phyloP scores from a whole-genome alignment of 345 rosid genomes.

The Erucastrum elatum region DNA sequence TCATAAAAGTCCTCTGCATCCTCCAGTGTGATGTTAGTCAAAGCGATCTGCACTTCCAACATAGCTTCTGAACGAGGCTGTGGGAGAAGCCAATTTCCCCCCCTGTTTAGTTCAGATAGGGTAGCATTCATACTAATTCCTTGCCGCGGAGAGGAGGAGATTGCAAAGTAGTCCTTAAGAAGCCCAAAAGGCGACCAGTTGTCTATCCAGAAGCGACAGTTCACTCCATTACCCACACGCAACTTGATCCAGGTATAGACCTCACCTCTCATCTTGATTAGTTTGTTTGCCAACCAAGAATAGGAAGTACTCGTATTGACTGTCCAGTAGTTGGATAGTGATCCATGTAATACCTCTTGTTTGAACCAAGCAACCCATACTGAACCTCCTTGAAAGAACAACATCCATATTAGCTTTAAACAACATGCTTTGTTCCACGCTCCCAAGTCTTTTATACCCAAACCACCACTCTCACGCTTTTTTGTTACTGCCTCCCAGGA shows the following conservation, averaged over 20 bases:
- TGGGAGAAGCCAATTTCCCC: no score
- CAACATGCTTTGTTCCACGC: background rate
- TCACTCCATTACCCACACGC: background rate
- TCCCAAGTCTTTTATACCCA: background rate
- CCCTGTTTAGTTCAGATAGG: no score
- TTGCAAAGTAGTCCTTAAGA: no score
- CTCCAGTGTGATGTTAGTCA: no score
- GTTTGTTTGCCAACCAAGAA: background rate
- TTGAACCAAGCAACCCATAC: background rate
- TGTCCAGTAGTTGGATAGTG: background rate
- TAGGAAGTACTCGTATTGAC: no score
- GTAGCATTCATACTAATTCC: no score
- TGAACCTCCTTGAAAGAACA: background rate
- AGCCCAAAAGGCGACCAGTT: background rate
- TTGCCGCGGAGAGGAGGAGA: no score
- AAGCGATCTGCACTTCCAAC: no score
- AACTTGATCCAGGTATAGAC: background rate
- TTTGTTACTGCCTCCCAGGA: background rate
- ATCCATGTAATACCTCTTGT: background rate
- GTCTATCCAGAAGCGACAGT: background rate
- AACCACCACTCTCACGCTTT: background rate
- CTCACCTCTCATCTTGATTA: background rate
- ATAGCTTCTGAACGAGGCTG: no score
- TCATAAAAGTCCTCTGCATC: no score
- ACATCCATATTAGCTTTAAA: background rate